Evolutionary conservation across 768 basidiomycete genomes (phyloP).

Genomic region (Agaricus subrufescens): DNA sequence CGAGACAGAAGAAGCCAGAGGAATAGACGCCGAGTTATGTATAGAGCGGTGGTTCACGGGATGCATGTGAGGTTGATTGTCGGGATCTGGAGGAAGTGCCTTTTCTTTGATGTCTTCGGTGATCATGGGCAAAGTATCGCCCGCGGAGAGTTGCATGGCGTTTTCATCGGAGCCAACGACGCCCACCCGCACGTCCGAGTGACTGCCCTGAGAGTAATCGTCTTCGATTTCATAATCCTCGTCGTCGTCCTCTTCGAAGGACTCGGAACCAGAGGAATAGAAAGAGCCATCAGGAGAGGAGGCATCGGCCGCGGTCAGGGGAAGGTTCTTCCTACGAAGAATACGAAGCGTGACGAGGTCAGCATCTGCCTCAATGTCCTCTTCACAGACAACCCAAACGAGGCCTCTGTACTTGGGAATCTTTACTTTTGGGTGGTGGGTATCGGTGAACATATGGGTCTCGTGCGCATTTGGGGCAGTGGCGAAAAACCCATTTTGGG

Average conservation of each 20-base stretch:
- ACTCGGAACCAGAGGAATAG: constrained; percentile 16
- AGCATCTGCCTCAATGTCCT: constrained; percentile 44
- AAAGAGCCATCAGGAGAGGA: constrained; percentile 11
- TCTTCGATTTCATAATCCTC: constrained; percentile 17
- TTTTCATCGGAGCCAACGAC: constrained; percentile 10
- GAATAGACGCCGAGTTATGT: constrained; percentile 10
- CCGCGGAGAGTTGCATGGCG: constrained; percentile 5
- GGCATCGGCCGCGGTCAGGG: constrained; percentile 11
- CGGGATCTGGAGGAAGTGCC: constrained; percentile 18
- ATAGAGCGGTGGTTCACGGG: constrained; percentile 34
- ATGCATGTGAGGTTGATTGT: constrained; percentile 49
- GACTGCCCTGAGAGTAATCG: constrained; percentile 14
- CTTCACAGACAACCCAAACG: constrained; percentile 79
- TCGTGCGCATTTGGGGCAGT: constrained; percentile 18
- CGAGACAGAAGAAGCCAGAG: constrained; percentile 11
- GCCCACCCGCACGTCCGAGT: background rate
- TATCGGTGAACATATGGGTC: constrained; percentile 2
- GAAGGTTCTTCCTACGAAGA: constrained; percentile 23
- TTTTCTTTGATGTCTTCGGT: constrained; percentile 17
- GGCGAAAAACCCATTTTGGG: constrained; percentile 80
- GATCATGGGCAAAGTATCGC: background rate
- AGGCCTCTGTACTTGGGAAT: constrained; percentile 62
- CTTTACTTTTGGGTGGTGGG: constrained; percentile 13
- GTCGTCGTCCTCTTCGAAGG: constrained; percentile 23
- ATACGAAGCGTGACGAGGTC: constrained; percentile 30